These are phyloP conservation scores for Metroxylon sagu DNA, from an alignment of 176 grass and related monocot species.

Conservation along the genomic window DNA sequence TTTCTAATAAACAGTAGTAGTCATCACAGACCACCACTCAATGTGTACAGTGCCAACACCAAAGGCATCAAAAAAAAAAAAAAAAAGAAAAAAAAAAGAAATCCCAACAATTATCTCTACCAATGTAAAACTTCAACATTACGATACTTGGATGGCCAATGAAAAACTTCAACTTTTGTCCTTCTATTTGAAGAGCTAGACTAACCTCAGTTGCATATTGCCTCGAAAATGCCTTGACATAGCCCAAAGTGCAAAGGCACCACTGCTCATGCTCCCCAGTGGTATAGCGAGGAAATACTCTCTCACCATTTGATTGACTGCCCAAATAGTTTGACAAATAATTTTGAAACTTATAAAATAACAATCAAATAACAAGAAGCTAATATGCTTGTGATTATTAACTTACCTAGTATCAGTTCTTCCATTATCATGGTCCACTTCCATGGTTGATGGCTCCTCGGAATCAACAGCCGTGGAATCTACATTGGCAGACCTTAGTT, in stretches of 20 bases:
- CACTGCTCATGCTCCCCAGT: slow-evolving; percentile 87
- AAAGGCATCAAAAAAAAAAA: no score
- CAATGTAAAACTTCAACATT: not conserved
- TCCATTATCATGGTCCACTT: slow-evolving; percentile 72
- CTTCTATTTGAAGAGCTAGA: not conserved
- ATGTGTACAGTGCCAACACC: no score
- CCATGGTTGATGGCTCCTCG: slow-evolving; percentile 61
- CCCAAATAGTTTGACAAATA: slow-evolving; percentile 15
- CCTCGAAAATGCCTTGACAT: slow-evolving; percentile 92
- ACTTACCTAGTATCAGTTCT: slow-evolving; percentile 50
- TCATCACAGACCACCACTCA: no score
- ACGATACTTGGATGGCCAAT: not conserved
- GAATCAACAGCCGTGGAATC: slow-evolving; percentile 22
- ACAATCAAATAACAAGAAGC: slow-evolving; percentile 1
- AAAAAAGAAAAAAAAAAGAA: no score
- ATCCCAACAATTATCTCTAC: not conserved
- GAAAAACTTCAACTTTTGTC: not conserved
- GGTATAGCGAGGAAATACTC: slow-evolving; percentile 28
- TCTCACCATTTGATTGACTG: slow-evolving; percentile 58
- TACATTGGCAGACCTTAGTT: slow-evolving; percentile 40
- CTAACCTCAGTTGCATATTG: slow-evolving; percentile 93
- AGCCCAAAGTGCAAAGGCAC: slow-evolving; percentile 82
- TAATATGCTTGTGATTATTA: slow-evolving; percentile 1
- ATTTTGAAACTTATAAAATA: not conserved
- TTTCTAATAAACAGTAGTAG: no score